A percentile compares a stretch with the other conserved stretches of the same genome.
These are phyloP conservation scores for Calophaca sinica DNA, from an alignment of 306 rosid genomes.

Conservation along the genomic window DNA sequence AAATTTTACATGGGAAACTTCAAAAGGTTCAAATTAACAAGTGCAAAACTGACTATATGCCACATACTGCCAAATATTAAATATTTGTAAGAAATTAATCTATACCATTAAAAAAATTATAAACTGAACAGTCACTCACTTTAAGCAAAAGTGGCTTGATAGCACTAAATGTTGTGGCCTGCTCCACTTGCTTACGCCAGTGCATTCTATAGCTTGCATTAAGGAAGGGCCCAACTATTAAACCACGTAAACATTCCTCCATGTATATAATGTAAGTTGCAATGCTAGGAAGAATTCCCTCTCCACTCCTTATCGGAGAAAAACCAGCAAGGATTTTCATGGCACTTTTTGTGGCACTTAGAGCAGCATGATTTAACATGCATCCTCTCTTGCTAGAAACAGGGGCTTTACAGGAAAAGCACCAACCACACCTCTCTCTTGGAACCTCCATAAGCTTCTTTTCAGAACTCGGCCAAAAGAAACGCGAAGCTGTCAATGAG, in stretches of 20 bases:
- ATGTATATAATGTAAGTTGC: conserved; percentile 76
- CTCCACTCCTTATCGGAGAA: conserved; percentile 73
- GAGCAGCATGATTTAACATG: conserved; percentile 90
- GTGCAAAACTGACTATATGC: conserved; percentile 38
- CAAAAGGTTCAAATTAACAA: conserved; percentile 18
- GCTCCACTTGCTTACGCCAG: conserved; percentile 78
- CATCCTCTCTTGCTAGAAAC: conserved; percentile 94
- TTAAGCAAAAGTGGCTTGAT: conserved; percentile 74
- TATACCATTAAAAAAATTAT: conserved; percentile 23
- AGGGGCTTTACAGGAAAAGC: conserved; percentile 86
- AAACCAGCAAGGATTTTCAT: conserved; percentile 70
- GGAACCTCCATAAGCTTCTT: conserved; percentile 96
- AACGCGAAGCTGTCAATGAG: conserved; percentile 78
- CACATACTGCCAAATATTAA: conserved; percentile 11
- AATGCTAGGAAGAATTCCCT: conserved; percentile 79
- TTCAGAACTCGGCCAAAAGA: conserved; percentile 96
- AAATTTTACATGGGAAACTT: conserved; percentile 24
- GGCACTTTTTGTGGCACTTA: conserved; percentile 92
- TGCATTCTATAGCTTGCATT: conserved; percentile 67
- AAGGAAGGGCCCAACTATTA: conserved; percentile 79
- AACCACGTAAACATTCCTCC: conserved; percentile 84
- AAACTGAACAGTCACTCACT: conserved; percentile 60
- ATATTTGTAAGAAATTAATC: conserved; percentile 23
- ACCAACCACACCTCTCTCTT: conserved; percentile 99
- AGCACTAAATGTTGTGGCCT: conserved; percentile 62